A percentile compares a stretch with the other conserved stretches of the same genome.
Conservation (phyloP, 257 asterid genomes). For the Verbena officinalis region DNA sequence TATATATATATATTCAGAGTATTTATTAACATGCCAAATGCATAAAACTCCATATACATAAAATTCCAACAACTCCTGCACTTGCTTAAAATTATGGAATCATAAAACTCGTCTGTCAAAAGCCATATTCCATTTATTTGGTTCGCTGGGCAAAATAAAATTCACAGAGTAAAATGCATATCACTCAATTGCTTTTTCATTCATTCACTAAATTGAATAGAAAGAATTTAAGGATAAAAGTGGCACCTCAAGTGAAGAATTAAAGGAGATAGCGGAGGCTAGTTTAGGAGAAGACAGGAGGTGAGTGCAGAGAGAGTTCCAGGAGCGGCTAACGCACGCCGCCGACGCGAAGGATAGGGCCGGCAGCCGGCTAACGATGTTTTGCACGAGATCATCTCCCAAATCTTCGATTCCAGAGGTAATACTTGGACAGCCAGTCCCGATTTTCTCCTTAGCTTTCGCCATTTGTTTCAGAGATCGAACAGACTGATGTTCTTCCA, state of each 20-base stretch:
- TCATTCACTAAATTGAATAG: not conserved
- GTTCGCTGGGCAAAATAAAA: slow-evolving; percentile 14
- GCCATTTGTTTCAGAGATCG: slow-evolving; percentile 33
- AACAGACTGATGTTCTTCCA: slow-evolving; percentile 31
- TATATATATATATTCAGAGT: no score
- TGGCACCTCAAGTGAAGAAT: slow-evolving; percentile 53
- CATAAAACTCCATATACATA: not conserved
- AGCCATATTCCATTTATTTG: not conserved
- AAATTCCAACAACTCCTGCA: not conserved
- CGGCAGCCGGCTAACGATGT: slow-evolving; percentile 65
- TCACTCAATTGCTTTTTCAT: not conserved
- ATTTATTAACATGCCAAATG: no score
- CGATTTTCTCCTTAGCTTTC: slow-evolving; percentile 26
- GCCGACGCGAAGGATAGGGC: slow-evolving; percentile 71
- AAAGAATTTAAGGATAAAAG: not conserved
- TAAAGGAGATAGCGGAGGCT: slow-evolving; percentile 67
- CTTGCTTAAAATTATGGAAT: slow-evolving; percentile 5
- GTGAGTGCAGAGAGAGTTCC: slow-evolving; percentile 64
- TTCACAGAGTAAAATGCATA: slow-evolving; percentile 9
- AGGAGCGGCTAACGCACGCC: slow-evolving; percentile 77
- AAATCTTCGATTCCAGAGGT: slow-evolving; percentile 48
- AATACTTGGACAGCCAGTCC: not conserved
- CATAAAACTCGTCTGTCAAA: not conserved
- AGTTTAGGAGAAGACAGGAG: slow-evolving; percentile 70
- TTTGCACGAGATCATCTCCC: slow-evolving; percentile 58